Evolutionary conservation across 2,329 filamentous ascomycete genomes (phyloP).

Genomic region (Chaetomiaceae sp.): DNA sequence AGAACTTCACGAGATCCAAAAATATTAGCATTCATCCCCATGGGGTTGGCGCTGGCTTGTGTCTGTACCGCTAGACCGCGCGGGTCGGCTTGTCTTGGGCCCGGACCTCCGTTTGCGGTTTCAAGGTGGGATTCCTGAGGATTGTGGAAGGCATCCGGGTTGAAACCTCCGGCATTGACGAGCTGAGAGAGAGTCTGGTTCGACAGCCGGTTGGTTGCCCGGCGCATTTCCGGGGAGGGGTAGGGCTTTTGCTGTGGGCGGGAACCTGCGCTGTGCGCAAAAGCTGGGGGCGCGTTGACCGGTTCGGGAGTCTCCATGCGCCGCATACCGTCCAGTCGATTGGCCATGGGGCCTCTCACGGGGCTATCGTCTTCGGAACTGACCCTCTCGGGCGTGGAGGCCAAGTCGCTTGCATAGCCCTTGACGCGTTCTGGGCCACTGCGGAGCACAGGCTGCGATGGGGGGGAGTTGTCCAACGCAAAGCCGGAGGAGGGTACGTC

Average conservation of each 20-base stretch:
- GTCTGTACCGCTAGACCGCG: slow-evolving; percentile 47
- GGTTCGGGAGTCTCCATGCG: slow-evolving; percentile 65
- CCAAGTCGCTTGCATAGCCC: slow-evolving; percentile 39
- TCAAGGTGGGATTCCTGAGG: slow-evolving; percentile 27
- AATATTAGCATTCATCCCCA: slow-evolving; percentile 51
- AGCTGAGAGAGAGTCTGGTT: slow-evolving; percentile 76
- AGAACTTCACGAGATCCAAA: slow-evolving; percentile 51
- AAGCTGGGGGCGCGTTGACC: slow-evolving; percentile 72
- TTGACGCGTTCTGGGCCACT: slow-evolving; percentile 21
- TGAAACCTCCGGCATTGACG: slow-evolving; percentile 59
- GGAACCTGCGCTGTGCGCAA: slow-evolving; percentile 69
- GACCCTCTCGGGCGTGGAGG: slow-evolving; percentile 46
- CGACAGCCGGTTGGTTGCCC: slow-evolving; percentile 80
- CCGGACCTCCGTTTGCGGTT: slow-evolving; percentile 32
- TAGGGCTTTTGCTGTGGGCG: slow-evolving; percentile 65
- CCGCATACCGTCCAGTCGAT: slow-evolving; percentile 50
- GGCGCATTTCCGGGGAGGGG: slow-evolving; percentile 70
- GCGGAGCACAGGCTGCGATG: slow-evolving; percentile 25
- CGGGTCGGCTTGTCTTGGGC: slow-evolving; percentile 32
- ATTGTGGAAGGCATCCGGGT: slow-evolving; percentile 33
- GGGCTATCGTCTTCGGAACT: slow-evolving; percentile 53
- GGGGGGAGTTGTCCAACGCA: slow-evolving; percentile 12
- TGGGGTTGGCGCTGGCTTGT: slow-evolving; percentile 43
- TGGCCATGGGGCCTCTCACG: slow-evolving; percentile 39
- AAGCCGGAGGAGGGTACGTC: slow-evolving; percentile 26